A percentile compares a stretch with the other conserved stretches of the same genome.
Conservation (phyloP, 202 grass and related monocot genomes). For the Setaria italica region DNA sequence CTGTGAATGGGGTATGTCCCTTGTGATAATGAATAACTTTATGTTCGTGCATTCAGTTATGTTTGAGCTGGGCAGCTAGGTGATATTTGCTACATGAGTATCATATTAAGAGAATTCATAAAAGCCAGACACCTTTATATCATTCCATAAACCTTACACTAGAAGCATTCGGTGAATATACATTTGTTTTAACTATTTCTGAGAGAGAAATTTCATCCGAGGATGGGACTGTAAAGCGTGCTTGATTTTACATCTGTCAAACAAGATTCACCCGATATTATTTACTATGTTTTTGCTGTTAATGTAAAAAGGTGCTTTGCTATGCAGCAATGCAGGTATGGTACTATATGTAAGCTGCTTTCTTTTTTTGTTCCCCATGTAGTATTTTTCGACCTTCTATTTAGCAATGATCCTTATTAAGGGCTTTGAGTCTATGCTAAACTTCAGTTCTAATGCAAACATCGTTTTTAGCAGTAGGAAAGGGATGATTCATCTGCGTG, state of each 20-base stretch:
- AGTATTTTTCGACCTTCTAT: constrained; percentile 13
- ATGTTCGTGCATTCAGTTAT: neutral
- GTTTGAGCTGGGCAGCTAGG: neutral
- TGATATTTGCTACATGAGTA: neutral
- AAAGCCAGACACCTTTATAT: neutral
- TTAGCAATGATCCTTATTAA: constrained; percentile 20
- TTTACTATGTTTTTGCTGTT: neutral
- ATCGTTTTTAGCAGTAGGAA: neutral
- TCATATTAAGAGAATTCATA: neutral
- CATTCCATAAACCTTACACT: neutral
- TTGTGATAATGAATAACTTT: constrained; percentile 11
- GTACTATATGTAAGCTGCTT: neutral
- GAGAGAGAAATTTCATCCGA: neutral
- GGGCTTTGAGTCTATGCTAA: neutral
- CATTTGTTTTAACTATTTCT: constrained; percentile 32
- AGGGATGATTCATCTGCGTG: neutral
- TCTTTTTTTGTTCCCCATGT: neutral
- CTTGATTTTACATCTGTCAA: neutral
- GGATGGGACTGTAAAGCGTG: neutral
- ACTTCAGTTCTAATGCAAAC: constrained; percentile 8
- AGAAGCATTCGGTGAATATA: constrained; percentile 13
- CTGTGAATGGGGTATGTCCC: constrained; percentile 56
- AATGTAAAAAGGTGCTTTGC: constrained; percentile 14
- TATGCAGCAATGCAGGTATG: neutral
- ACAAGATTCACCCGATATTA: constrained; percentile 1